Evolutionary conservation across 176 grass and related monocot species (phyloP), one percentile per base, ranked within the genome.

Genomic region (Phoenix roebelenii): DNA sequence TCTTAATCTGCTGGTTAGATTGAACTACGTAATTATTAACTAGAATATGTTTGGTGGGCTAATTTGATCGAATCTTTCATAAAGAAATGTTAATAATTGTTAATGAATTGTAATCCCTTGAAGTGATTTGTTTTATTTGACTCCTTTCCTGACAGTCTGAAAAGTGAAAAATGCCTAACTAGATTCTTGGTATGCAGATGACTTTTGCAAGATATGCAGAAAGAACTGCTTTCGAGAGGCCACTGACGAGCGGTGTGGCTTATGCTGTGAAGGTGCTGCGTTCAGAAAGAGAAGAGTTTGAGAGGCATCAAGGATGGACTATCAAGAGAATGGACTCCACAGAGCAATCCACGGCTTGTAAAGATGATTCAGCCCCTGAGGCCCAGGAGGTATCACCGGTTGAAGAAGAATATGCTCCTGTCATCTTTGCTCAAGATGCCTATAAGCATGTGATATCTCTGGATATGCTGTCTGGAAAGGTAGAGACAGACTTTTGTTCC

Each of bases 211-310:
- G 64, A 76, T 98, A 98, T 71, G 88, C 94, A 6, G 94, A 98
- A 75, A 78, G 94, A 75, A 98, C 94, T 67, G 85, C 94, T 61
- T 98, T 98, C 72, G 94, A 98, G 85, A 72, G 94, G 52, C 94
- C 94, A 57, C 76, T 98, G 22, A 98, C 94, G n/a, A 98, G 94
- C 75, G 94, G 94, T 15, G 94, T 98, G 58, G 94, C 94, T 49
- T 98, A 98, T 76, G 94, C 88, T 59, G 88, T 98, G 22, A 67
- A 68, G 68, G 82, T 98, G 25, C 67, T 72, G 73, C 88, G 89
- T 76, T 55, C 70, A 9, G 94, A 98, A 54, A 73, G 94, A 64
- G 87, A 98, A 28, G 73, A 81, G 50, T 98, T 98, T 73, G 94
- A 98, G 76, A 81, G 72, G 26, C 64, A 83, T 56, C 94, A 98